Conservation (phyloP, 129 eudicot genomes). For the Kitagawia praeruptora region DNA sequence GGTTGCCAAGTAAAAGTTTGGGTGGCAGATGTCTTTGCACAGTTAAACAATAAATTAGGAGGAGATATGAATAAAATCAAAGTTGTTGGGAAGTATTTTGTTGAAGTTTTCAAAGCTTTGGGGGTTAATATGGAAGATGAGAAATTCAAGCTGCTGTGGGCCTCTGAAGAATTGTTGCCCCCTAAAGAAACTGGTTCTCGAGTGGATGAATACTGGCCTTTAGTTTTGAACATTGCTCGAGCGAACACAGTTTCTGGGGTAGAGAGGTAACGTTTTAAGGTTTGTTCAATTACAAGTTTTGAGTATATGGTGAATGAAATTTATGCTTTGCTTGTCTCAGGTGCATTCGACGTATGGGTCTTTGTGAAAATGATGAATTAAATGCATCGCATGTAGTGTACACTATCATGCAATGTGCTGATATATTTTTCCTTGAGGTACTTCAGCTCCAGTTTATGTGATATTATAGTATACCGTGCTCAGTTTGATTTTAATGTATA, state of each 20-base stretch:
- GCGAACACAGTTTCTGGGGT: conserved; percentile 39
- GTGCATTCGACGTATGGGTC: conserved; percentile 46
- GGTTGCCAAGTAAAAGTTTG: conserved; percentile 57
- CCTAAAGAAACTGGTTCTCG: conserved; percentile 36
- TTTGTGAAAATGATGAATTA: conserved; percentile 41
- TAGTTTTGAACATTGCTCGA: conserved; percentile 48
- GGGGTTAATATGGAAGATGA: conserved; percentile 42
- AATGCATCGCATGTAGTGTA: conserved; percentile 45
- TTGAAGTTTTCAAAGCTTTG: conserved; percentile 45
- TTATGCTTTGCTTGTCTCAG: conserved; percentile 14
- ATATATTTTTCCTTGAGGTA: conserved; percentile 51
- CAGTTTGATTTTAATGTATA: neutral
- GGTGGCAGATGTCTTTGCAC: conserved; percentile 61
- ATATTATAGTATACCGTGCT: neutral
- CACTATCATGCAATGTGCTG: conserved; percentile 59
- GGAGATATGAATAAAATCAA: conserved; percentile 52
- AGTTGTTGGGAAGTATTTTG: conserved; percentile 41
- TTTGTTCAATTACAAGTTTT: neutral
- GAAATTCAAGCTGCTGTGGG: conserved; percentile 45
- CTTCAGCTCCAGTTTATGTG: neutral
- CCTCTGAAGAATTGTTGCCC: conserved; percentile 49
- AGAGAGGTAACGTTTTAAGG: conserved; percentile 22
- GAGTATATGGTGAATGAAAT: neutral
- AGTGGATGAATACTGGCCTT: conserved; percentile 50
- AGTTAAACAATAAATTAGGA: conserved; percentile 43